Conservation (phyloP, 2,329 filamentous ascomycete species). For the Paraphoma chrysanthemicola region DNA sequence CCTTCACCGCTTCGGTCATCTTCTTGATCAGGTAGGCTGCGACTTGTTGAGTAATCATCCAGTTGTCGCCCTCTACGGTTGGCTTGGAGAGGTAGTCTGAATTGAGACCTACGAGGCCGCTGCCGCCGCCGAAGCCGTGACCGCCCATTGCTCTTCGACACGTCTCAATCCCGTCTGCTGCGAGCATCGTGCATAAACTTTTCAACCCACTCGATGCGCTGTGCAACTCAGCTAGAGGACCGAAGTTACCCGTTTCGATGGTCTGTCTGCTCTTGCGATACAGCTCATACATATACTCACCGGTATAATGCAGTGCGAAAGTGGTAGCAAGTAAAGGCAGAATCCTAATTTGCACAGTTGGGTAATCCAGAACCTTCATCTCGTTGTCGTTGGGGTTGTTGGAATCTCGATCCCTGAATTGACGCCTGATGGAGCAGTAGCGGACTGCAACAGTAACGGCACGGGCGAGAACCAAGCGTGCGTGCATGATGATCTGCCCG, state of each 20-base stretch:
- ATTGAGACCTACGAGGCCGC: slow-evolving; percentile 60
- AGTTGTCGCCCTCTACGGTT: slow-evolving; percentile 64
- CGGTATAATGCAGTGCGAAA: slow-evolving; percentile 58
- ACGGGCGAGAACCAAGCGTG: slow-evolving; percentile 59
- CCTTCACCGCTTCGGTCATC: slow-evolving; percentile 52
- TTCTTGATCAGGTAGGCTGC: slow-evolving; percentile 61
- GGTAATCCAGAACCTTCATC: slow-evolving; percentile 59
- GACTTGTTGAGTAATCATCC: slow-evolving; percentile 64
- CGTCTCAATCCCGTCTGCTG: slow-evolving; percentile 62
- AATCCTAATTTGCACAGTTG: slow-evolving; percentile 62
- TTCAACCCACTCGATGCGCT: slow-evolving; percentile 62
- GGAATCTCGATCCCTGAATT: slow-evolving; percentile 59
- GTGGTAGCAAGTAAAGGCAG: slow-evolving; percentile 61
- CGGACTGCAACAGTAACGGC: slow-evolving; percentile 61
- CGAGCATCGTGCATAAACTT: slow-evolving; percentile 60
- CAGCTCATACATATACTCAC: slow-evolving; percentile 59
- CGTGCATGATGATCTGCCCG: slow-evolving; percentile 58
- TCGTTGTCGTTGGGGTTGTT: slow-evolving; percentile 35
- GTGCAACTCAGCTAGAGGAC: slow-evolving; percentile 58
- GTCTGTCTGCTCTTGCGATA: slow-evolving; percentile 55
- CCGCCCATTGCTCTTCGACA: slow-evolving; percentile 62
- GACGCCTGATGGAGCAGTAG: slow-evolving; percentile 57
- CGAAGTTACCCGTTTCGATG: slow-evolving; percentile 60
- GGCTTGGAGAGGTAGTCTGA: slow-evolving; percentile 61
- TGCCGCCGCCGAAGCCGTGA: slow-evolving; percentile 61